These are phyloP conservation scores for Aristolochia contorta DNA, from an alignment of 164 flowering plant species.

Conservation along the genomic window DNA sequence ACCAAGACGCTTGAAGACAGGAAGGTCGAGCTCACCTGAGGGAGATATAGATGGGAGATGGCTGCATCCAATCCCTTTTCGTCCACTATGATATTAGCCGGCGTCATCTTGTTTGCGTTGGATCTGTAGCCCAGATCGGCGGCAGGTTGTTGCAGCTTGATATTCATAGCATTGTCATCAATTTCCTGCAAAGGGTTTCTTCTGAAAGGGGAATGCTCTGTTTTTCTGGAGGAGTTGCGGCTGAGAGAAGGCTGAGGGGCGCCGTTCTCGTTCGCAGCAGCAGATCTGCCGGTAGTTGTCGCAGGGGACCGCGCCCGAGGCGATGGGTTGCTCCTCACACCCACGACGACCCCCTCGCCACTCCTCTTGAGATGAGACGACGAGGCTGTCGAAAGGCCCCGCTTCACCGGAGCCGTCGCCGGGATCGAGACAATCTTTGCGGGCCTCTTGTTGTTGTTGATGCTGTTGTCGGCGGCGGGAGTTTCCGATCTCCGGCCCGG, in stretches of 20 bases:
- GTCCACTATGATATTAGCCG: slow-evolving; percentile 4
- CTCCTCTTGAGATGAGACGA: slow-evolving; percentile 36
- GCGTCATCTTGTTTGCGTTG: slow-evolving; percentile 11
- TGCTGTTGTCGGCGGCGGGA: slow-evolving; percentile 10
- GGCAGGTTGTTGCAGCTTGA: slow-evolving; percentile 7
- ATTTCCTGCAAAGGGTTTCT: slow-evolving; percentile 74
- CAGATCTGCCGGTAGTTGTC: slow-evolving; percentile 11
- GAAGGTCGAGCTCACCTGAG: slow-evolving; percentile 11
- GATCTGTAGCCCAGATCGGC: slow-evolving; percentile 3
- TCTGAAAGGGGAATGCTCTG: slow-evolving; percentile 74
- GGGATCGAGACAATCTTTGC: slow-evolving; percentile 84
- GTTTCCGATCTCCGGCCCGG: slow-evolving; percentile 67
- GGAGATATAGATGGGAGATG: slow-evolving; percentile 9
- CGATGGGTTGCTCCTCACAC: slow-evolving; percentile 34
- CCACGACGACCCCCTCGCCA: slow-evolving; percentile 17
- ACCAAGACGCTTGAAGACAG: too few species aligned
- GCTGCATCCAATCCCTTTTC: slow-evolving; percentile 6
- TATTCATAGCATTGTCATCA: slow-evolving; percentile 28
- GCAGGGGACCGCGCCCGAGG: slow-evolving; percentile 88
- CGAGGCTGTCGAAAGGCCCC: not conserved
- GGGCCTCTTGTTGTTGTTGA: slow-evolving; percentile 24
- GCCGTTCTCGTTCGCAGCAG: slow-evolving; percentile 12
- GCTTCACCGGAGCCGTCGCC: slow-evolving; percentile 15
- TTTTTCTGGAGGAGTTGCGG: slow-evolving; percentile 70
- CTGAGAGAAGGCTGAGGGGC: slow-evolving; percentile 43